Evolutionary conservation across 2,329 filamentous ascomycete genomes (phyloP), one percentile per base, ranked within the genome.

Genomic region (Hypoxylon sp.): DNA sequence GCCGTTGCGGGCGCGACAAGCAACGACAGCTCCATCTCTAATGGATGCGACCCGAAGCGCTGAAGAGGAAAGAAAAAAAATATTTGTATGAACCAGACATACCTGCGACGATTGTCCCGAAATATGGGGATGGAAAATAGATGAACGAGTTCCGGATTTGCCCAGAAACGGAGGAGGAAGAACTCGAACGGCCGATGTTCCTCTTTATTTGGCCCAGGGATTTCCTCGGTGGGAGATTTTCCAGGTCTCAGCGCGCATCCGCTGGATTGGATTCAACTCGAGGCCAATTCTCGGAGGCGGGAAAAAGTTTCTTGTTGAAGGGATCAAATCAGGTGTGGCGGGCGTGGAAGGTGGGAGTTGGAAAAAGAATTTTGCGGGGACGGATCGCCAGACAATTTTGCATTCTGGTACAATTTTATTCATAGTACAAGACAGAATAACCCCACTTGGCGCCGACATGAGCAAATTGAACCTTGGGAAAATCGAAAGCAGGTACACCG

Each of bases 111-210:
- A 63, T 57, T 67, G 52, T 68, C 65, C 61, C 59, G 52, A 65
- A 63, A 64, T 68, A 75, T 74, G 74, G 74, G 73, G 73, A 74
- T 75, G 74, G 74, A 75, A 75, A 75, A 75, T 72, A 74, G 71
- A 74, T 73, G 68, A 65, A 68, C 35, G 64, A 58, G 51, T 71
- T 71, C 70, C 72, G 72, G 63, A 60, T 72, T 70, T 68, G 72
- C 65, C 68, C 71, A 71, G 63, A 58, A 67, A 63, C 74, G 72
- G 73, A 75, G 69, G 74, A 74, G 74, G 74, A 75, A 75, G 74
- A 75, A 75, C 73, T 55, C 65, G 67, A 71, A 71, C 27, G 62
- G 73, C 74, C 74, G 74, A 75, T 57, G 60, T 55, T 35, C 58
- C 13, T 63, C 39, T 67, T 53, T 62, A 27, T 65, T 68, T 60